Evolutionary conservation across 495 filamentous ascomycete genomes (phyloP), one percentile per base, ranked within the genome.

Genomic region (Talaromyces wortmannii): DNA sequence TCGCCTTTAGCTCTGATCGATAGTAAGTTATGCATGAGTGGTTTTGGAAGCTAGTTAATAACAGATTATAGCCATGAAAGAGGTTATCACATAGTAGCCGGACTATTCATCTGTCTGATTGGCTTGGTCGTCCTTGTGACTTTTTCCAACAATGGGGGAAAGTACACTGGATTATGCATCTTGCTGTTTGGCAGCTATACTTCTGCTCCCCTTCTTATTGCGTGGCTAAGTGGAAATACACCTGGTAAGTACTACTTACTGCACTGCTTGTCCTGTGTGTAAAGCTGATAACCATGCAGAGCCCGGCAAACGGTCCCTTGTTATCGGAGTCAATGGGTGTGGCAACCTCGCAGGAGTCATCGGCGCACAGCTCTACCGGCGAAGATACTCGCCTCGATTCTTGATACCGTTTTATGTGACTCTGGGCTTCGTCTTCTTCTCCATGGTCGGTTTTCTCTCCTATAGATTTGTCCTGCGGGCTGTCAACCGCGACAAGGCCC

Each of bases 321-420:
- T 82, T 23, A 68, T 84, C 23, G 81, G 81, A 1, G 74, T 84
- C 55, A 84, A 83, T 55, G 82, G 82, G 7, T 83, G 73, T 71
- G 81, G 81, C 3, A 84, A 84, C 50, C 61, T 83, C 6, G 81
- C 81, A 0, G 81, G 81, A 23, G 67, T 83, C 6, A 59, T 83
- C 45, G 68, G 67, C 8, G 65, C 73, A 5, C 56, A 71, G 44
- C 60, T 84, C 0, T 83, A 77, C 62, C 59, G 58, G 6, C 55
- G 66, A 0, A 57, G 67, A 48, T 75, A 71, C 48, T 66, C 59
- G 33, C 78, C 78, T 0, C 61, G 59, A 45, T 81, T 78, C 49
- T 59, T 59, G 23, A 49, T 59, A 0, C 76, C 80, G 0, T 70
- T 83, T 17, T 63, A 60, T 29, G 67, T 69, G 10, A 81, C 78